Base-by-base conservation (phyloP, 345 rosid species). In the Eucalyptus cloeziana region DNA sequence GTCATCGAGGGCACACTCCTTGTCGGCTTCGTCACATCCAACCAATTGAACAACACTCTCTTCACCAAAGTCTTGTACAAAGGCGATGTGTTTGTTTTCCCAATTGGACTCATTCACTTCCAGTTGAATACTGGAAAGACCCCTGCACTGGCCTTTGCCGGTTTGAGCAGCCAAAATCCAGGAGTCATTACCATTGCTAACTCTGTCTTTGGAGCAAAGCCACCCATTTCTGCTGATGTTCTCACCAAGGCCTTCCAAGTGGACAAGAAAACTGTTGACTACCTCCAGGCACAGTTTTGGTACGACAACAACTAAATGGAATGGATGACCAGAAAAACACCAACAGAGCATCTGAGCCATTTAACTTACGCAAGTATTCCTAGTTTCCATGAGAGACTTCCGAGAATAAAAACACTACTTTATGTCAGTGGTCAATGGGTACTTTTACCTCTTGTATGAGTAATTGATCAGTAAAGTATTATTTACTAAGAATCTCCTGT, bases 211-310 rank as follows among this genome's bases (percentile, higher is more conserved):
- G 89, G 91, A 9, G 67, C 91, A 6, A 58, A 85, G 1, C 92
- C 92, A 6, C 80, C 86, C 25, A 92, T 92, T 31, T 80, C 89
- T 51, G 88, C 85, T 51, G 83, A 90, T 69, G 86, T 87, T 87
- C 91, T 93, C 4, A 89, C 92, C 88, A 88, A 69, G 90, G 94
- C 94, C 2, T 94, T 94, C 88, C 93, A 92, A 71, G 62, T 94
- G 89, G 90, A 91, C 54, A 58, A 12, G 51, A 56, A 81, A n/a
- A 40, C 86, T 9, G 91, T 94, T 17, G 86, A 87, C 85, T 40
- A 88, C 49, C 93, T 92, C 22, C 92, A 91, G 87, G 71, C 88
- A 12, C 90, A 91, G 91, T 92, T 93, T 86, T 89, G 88, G 87
- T 86, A 79, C 30, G 44, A 86, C 67, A 76, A 87, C 83, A 14